Evolutionary conservation across 192 early-diverging fungal genomes (phyloP), one percentile per base, ranked within the genome.

Genomic region (Geranomyces variabilis): DNA sequence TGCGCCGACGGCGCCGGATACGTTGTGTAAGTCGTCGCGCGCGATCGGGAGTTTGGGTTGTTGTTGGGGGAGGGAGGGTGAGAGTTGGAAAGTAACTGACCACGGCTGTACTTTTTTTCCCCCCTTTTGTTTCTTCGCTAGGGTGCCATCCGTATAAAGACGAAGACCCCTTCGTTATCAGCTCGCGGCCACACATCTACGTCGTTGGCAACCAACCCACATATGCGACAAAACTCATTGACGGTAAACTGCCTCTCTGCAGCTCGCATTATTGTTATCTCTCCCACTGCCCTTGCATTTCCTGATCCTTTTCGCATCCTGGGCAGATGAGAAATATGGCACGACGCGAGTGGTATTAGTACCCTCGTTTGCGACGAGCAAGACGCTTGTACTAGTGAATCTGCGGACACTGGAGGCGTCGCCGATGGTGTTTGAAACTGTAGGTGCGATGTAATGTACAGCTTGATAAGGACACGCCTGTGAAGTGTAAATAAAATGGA

Each of bases 1-100:
- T 10, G 94, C 94, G 14, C 97, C 97, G 0, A 88, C 93, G 28
- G 92, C 94, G 7, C 97, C 97, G 0, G 97, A 99, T 80, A 97
- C 95, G 14, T 81, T 99, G 65, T 94, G 93, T 93, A 81, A 74
- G 86, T 72, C 8, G 10, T 41, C 36, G 10, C 3, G 3, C 5
- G 5, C 36, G 36, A 10, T 41, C 3, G n/a, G n/a, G n/a, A n/a
- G n/a, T n/a, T n/a, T n/a, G n/a, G n/a, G n/a, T n/a, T n/a, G 10
- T 47, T 47, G 46, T 10, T 10, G 46, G 46, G 9, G 56, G 56
- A 14, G 24, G 56, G 9, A 58, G 15, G 56, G 13, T 58, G 56
- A 14, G 13, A 58, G n/a, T n/a, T n/a, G n/a, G n/a, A n/a, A n/a
- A n/a, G n/a, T n/a, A n/a, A n/a, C n/a, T n/a, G n/a, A n/a, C n/a